Percentiles rank a stretch among this genome's conserved stretches.
Conservation (phyloP, 805 yeast genomes). For the Nakazawaea sp. region DNA sequence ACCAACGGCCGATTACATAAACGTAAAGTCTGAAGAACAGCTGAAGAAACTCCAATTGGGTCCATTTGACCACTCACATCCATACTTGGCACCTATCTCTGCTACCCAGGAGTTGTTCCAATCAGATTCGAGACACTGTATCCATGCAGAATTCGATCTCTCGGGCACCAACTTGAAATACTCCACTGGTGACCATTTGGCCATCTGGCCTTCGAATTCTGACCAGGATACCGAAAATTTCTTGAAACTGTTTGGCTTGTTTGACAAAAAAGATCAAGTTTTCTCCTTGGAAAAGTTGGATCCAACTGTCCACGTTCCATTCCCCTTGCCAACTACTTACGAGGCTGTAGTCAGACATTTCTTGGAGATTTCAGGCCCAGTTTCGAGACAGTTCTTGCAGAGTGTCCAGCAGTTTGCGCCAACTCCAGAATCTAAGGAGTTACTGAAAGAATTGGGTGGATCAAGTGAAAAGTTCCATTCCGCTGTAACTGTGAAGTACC, state of each 20-base stretch:
- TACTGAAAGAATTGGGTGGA: slow-evolving; percentile 47
- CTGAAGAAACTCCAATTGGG: slow-evolving; percentile 38
- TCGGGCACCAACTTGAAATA: slow-evolving; percentile 70
- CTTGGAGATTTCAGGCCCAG: slow-evolving; percentile 87
- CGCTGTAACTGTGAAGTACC: slow-evolving; percentile 52
- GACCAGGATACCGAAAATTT: slow-evolving; percentile 67
- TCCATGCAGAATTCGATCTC: slow-evolving; percentile 85
- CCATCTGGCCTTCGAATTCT: slow-evolving; percentile 90
- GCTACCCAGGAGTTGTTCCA: slow-evolving; percentile 65
- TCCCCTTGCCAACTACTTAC: slow-evolving; percentile 82
- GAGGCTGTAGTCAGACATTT: slow-evolving; percentile 81
- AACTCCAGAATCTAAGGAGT: slow-evolving; percentile 41
- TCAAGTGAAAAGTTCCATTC: slow-evolving; percentile 65
- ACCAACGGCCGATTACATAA: slow-evolving; percentile 54
- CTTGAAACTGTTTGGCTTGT: slow-evolving; percentile 54
- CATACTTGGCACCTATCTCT: slow-evolving; percentile 68
- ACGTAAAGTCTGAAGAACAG: slow-evolving; percentile 22
- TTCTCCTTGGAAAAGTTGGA: slow-evolving; percentile 67
- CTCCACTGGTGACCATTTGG: slow-evolving; percentile 94
- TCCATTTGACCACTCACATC: slow-evolving; percentile 78
- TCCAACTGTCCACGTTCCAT: slow-evolving; percentile 46
- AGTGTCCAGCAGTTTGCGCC: slow-evolving; percentile 83
- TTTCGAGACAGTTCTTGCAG: slow-evolving; percentile 80
- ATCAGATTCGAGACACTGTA: slow-evolving; percentile 63
- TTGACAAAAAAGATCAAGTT: slow-evolving; percentile 43